These are phyloP conservation scores for Acacia melanoxylon DNA, from an alignment of 306 rosid species.

Conservation along the genomic window DNA sequence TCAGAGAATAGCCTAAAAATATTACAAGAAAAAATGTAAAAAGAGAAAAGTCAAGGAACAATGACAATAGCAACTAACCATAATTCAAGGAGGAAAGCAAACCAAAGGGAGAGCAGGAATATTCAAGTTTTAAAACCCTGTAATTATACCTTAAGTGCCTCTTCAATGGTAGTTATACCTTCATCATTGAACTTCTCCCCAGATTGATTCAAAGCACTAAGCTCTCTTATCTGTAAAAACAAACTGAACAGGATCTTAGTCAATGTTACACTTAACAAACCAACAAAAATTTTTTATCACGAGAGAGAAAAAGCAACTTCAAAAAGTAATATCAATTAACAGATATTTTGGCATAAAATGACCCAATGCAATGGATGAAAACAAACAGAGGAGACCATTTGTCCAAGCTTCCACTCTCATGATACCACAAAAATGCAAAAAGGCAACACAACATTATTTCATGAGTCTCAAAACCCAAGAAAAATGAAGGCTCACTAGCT, in stretches of 20 bases:
- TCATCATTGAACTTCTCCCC: slow-evolving; percentile 46
- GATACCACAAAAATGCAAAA: not conserved
- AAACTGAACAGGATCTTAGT: slow-evolving; percentile 42
- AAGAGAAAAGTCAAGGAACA: slow-evolving; percentile 8
- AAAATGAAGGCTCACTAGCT: not conserved
- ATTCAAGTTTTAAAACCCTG: slow-evolving; percentile 11
- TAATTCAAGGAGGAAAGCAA: slow-evolving; percentile 6
- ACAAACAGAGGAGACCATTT: not conserved
- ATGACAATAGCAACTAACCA: not conserved
- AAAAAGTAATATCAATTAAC: slow-evolving; percentile 1
- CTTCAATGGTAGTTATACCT: slow-evolving; percentile 68
- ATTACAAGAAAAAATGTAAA: not conserved
- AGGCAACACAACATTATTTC: not conserved
- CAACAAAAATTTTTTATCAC: not conserved
- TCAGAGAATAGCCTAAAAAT: slow-evolving; percentile 10
- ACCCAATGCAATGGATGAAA: not conserved
- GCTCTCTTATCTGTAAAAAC: slow-evolving; percentile 67
- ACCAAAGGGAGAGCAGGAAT: not conserved
- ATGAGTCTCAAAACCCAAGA: not conserved
- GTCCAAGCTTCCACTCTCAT: not conserved
- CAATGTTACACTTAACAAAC: slow-evolving; percentile 30
- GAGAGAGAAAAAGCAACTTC: not conserved
- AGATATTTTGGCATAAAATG: slow-evolving; percentile 9
- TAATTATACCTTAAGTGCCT: slow-evolving; percentile 65
- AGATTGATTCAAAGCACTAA: slow-evolving; percentile 43